These are phyloP conservation scores for Wolfiporia cocos DNA, from an alignment of 1,284 basidiomycete genomes.

Conservation along the genomic window DNA sequence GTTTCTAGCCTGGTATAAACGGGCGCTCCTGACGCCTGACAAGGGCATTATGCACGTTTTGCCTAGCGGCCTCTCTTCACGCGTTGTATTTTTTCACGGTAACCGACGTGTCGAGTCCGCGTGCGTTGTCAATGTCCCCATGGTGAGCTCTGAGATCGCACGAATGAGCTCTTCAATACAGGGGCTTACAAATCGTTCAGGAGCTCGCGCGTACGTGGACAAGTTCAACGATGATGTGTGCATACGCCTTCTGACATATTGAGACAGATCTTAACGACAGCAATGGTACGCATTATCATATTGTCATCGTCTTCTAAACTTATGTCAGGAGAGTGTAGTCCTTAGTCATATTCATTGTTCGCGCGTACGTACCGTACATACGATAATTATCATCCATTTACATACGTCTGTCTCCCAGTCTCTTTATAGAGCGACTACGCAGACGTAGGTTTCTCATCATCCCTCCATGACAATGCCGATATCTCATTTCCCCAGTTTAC, in stretches of 20 bases:
- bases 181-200: not conserved
- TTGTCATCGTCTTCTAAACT: not conserved
- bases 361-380: too few relatives aligned
- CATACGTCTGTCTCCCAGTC: not conserved
- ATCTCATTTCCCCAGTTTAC: not conserved
- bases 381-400: too few relatives aligned
- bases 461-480: not conserved
- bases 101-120: not conserved
- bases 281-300: not conserved
- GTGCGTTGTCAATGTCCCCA: not conserved
- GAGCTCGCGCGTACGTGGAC: not conserved
- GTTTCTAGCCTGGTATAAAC: too few relatives aligned
- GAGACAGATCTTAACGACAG: not conserved
- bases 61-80: slow-evolving; percentile 2
- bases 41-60: slow-evolving; percentile 6
- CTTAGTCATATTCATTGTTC: not conserved
- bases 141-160: too few relatives aligned
- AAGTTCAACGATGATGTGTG: not conserved
- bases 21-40: too few relatives aligned
- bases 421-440: not conserved
- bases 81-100: slow-evolving; percentile 5
- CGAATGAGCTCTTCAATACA: not conserved
- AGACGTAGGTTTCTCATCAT: not conserved
- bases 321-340: not conserved
- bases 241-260: too few relatives aligned